Base-by-base conservation (phyloP, 345 rosid species). In the Eucalyptus polyanthemos region DNA sequence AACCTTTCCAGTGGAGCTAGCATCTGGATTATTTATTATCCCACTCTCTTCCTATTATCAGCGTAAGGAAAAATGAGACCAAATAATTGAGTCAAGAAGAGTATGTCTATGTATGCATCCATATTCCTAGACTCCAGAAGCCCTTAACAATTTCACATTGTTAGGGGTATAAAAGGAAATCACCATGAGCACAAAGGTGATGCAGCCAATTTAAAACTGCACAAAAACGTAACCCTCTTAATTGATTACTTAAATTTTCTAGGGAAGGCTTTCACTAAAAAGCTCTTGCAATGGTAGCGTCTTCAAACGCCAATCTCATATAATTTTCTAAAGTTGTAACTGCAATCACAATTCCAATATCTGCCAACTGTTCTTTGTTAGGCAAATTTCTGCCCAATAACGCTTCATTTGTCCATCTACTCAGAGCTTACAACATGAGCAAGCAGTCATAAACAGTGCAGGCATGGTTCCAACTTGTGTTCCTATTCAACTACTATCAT, bases 11-110 rank as follows among this genome's bases (percentile, higher is more conserved):
- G 88, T 54, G 86, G 93, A 93, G 87, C 88, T 91, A 86, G 88
- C 92, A 92, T 90, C 93, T 16, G 50, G 87, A 88, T 90, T 88
- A 86, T 90, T 93, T 89, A 86, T 87, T 88, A 80, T 83, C 37
- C 87, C 62, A 58, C 88, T 88, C 44, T 91, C 93, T 90, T 91
- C 96, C 98, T 95, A 91, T 76, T 40, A 76, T 37, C 47, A 40
- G 47, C 15, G 2, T 45, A 53, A 31, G 88, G 65, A 40, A 44
- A 87, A 29, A 76, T 76, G 85, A 76, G 47, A 22, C 47, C 85
- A 76, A 40, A 76, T 40, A 40, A 76, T 76, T 5, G 14, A 76
- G 47, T 21, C 85, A 40, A 76, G 47, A 76, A 40, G 47, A 76
- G 47, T 40, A 76, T 2, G 29, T 6, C 47, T 21, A 76, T 40